Evolutionary conservation across 2,329 filamentous ascomycete species (phyloP), one percentile per base, ranked within the genome.

Genomic region (Beauveria bassiana): DNA sequence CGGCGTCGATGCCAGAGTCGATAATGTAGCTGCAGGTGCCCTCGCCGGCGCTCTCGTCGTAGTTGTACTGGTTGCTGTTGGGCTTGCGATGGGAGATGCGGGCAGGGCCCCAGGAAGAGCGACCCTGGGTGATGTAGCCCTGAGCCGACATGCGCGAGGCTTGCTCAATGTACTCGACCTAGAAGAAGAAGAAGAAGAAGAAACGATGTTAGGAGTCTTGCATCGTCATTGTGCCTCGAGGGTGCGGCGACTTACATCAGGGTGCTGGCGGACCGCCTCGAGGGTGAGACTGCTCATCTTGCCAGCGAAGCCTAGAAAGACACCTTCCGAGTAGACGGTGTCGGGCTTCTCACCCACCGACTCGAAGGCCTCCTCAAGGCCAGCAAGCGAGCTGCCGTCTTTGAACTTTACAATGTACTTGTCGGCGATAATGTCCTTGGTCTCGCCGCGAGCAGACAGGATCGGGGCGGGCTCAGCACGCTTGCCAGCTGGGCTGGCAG

Each of bases 1-100:
- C 63, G 3, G 64, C 24, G 20, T 64, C 67, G 63, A 76, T 73
- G 8, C 76, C 76, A 18, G 74, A 73, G 66, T 78, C 76, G 53
- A 78, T 71, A 28, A 78, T 70, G 64, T 78, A 78, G 26, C 71
- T 70, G 20, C 70, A 77, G 5, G 72, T 71, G 18, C 70, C 73
- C 53, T 66, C 65, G 42, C 73, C 75, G 1, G 71, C 70, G 20
- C 63, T 68, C 0, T 67, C 65, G 57, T 75, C 72, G 62, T 72
- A 75, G 56, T 63, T 53, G 64, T 73, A 75, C n/a, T 61, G 57
- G 10, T 62, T 66, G 1, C 61, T 50, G 12, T 64, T 64, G 1
- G 66, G 62, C 6, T 31, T 24, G 12, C 66, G 65, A 66, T 68
- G 69, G n/a, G 73, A 75, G 53, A 75, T 65, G 9, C 72, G 67